Conservation (phyloP, 208 protist species). For the Herpetomonas tarakana region DNA sequence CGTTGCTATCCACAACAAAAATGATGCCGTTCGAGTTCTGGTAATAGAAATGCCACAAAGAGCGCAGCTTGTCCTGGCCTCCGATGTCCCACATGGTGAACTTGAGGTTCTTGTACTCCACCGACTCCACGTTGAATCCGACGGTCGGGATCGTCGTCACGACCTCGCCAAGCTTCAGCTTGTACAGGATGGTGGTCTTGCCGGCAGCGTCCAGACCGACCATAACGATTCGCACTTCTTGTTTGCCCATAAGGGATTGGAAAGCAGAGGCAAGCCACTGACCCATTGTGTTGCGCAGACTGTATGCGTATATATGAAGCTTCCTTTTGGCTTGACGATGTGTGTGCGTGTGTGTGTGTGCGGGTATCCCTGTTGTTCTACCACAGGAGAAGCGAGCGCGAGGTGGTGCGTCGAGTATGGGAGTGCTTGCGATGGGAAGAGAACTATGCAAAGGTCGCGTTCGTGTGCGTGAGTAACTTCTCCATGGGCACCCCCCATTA, state of each 20-base stretch:
- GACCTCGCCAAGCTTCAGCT: conserved; percentile 97
- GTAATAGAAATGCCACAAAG: conserved; percentile 97
- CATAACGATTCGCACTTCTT: conserved; percentile 98
- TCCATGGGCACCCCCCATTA: too few species aligned
- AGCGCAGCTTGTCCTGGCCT: conserved; percentile 96
- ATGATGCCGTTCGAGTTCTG: conserved; percentile 97
- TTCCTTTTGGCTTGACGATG: not conserved
- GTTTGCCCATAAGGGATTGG: conserved; percentile 91
- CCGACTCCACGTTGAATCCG: conserved; percentile 97
- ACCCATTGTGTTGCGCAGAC: conserved; percentile 25
- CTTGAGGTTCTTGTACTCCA: conserved; percentile 97
- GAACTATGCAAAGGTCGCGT: too few species aligned
- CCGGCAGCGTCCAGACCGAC: conserved; percentile 97
- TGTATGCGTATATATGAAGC: not conserved
- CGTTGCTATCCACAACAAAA: conserved; percentile 97
- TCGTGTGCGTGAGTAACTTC: too few species aligned
- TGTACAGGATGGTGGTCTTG: conserved; percentile 98
- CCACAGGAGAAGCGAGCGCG: too few species aligned
- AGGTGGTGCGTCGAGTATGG: too few species aligned
- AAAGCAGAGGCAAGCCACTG: conserved; percentile 67
- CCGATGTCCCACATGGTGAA: conserved; percentile 97
- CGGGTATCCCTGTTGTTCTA: too few species aligned
- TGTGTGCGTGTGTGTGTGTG: too few species aligned
- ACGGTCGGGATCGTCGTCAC: conserved; percentile 97
- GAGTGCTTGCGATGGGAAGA: too few species aligned